Base-by-base conservation (phyloP, 2,329 filamentous ascomycete species). In the Colletotrichum magnum region DNA sequence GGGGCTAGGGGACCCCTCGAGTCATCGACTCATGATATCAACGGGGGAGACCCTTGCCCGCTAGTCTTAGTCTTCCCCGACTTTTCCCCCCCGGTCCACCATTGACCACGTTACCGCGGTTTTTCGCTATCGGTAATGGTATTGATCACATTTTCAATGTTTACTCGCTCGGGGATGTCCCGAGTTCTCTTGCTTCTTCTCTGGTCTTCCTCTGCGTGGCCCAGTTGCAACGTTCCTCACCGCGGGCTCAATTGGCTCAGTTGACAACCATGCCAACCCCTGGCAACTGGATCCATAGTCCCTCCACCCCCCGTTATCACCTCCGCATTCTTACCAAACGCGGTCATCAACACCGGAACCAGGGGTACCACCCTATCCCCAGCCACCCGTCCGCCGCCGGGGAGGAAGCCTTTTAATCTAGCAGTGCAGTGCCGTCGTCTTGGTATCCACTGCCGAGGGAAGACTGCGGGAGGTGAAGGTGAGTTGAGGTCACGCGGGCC, bases 271-370 rank as follows among this genome's bases (percentile, higher is more conserved):
- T n/a, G n/a, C 16, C 13, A 12, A n/a, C 24, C n/a, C 13, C 15
- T 26, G 43, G 18, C 59, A 62, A 24, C 39, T 47, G 24, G 50
- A 12, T 26, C 16, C 53, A 62, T 39, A n/a, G 24, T 57, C 36
- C 51, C 60, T 21, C 53, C 39, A 36, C n/a, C 32, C 60, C 32
- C 60, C 57, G 56, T 43, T 52, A 69, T 66, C 67, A 56, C 62
- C 62, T 69, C 67, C 67, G 56, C 62, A 57, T 66, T 57, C 67
- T 69, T 61, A 57, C 67, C 67, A 41, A 69, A 60, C 66, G 18
- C 36, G 66, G 66, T 54, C 66, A 69, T 60, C 62, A 66, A 57
- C 56, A 61, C 66, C 62, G 56, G 32, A 10, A 53, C 62, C 56
- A 45, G 54, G 52, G 32, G 7, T 36, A 4, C 32, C 32, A 36